phyloP scores from a whole-genome alignment of 2,329 filamentous ascomycete species.

The Myrmaecium sp. region DNA sequence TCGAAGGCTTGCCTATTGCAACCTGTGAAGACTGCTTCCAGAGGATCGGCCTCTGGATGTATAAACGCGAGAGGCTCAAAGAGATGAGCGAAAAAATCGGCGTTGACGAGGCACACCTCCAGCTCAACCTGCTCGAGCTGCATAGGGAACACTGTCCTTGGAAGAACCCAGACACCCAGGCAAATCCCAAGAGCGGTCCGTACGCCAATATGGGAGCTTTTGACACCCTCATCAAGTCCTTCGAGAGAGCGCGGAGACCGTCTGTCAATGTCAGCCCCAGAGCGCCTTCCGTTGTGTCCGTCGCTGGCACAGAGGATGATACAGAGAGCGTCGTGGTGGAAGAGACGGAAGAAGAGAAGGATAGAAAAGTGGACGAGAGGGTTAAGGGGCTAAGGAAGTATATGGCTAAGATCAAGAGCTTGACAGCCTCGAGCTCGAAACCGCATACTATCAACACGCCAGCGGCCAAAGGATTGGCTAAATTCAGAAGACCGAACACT shows the following conservation, averaged over 20 bases:
- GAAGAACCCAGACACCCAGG: constrained; percentile 19
- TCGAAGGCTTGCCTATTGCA: too few relatives aligned
- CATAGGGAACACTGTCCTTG: constrained; percentile 25
- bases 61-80: constrained; percentile 25
- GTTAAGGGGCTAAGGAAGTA: constrained; percentile 2
- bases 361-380: background rate
- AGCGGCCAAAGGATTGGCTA: too few relatives aligned
- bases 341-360: background rate
- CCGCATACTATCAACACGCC: too few relatives aligned
- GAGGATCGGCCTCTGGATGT: constrained; percentile 85
- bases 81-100: constrained; percentile 17
- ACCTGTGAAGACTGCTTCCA: constrained; percentile 46
- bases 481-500: too few relatives aligned
- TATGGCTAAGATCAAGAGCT: too few relatives aligned
- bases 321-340: background rate
- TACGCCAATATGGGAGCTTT: constrained; percentile 1
- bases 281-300: too few relatives aligned
- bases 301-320: too few relatives aligned
- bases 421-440: too few relatives aligned
- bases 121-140: constrained; percentile 19
- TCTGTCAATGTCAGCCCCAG: too few relatives aligned
- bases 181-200: constrained; percentile 21
- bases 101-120: constrained; percentile 13
- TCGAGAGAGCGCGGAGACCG: constrained; percentile 1
- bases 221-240: constrained; percentile 2